Conservation (phyloP, 441 rosid genomes). For the Daphne laureola region DNA sequence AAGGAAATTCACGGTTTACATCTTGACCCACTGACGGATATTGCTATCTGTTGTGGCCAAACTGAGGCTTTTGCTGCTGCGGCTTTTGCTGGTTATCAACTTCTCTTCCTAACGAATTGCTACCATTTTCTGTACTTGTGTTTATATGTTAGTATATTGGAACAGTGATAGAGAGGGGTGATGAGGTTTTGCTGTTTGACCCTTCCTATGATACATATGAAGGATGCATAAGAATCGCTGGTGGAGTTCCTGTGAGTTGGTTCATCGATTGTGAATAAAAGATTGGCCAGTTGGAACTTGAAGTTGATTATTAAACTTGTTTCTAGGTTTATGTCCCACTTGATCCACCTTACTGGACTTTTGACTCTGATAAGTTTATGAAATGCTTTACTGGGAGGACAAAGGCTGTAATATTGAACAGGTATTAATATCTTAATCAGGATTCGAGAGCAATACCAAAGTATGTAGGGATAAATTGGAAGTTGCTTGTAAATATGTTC, state of each 20-base stretch:
- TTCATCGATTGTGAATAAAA: neutral
- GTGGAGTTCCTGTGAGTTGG: constrained; percentile 46
- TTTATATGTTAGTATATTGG: constrained; percentile 11
- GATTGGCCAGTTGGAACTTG: neutral
- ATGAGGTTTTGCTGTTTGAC: constrained; percentile 54
- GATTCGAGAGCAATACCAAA: neutral
- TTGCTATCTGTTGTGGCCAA: constrained; percentile 62
- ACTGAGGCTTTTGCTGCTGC: constrained; percentile 66
- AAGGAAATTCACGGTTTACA: constrained; percentile 33
- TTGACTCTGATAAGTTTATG: constrained; percentile 37
- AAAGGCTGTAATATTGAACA: constrained; percentile 48
- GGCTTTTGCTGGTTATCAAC: constrained; percentile 30
- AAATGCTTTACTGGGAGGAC: constrained; percentile 35
- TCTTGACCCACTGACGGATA: constrained; percentile 40
- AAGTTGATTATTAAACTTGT: neutral
- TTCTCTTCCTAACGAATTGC: neutral
- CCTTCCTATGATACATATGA: constrained; percentile 52
- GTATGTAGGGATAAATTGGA: neutral
- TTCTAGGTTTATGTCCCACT: constrained; percentile 48
- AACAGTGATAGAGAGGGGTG: constrained; percentile 45
- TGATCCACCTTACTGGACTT: constrained; percentile 47
- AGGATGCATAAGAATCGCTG: constrained; percentile 43
- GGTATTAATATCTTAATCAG: constrained; percentile 22
- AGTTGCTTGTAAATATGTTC: neutral
- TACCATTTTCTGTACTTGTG: neutral